Evolutionary conservation across 148 eudicot species (phyloP).

Genomic region (Linanthus parryae): DNA sequence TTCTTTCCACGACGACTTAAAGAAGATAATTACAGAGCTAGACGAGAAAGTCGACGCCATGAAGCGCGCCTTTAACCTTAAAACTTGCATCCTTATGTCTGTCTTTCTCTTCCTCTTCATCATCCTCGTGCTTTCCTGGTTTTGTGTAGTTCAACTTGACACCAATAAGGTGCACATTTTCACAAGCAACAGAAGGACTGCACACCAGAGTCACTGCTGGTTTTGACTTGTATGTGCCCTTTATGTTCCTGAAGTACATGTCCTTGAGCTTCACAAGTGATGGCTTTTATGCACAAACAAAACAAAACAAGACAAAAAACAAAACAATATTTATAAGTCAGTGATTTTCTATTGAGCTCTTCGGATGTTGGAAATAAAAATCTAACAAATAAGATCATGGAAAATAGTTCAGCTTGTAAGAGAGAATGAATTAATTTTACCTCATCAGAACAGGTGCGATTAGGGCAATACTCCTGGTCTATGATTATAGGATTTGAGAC

Average conservation of each 20-base stretch:
- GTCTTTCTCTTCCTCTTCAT: too few relatives aligned
- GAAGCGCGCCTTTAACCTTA: background rate
- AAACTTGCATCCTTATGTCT: background rate
- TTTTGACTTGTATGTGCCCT: constrained; percentile 11
- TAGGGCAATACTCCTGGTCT: constrained; percentile 44
- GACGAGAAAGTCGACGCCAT: background rate
- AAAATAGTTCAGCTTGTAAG: too few relatives aligned
- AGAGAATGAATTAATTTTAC: too few relatives aligned
- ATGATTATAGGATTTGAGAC: constrained; percentile 37
- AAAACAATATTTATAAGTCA: too few relatives aligned
- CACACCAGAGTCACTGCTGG: constrained; percentile 4
- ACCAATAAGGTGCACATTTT: background rate
- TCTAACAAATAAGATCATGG: too few relatives aligned
- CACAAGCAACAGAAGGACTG: constrained; percentile 9
- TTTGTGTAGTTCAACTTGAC: background rate
- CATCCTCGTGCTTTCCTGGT: too few relatives aligned
- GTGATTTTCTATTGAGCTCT: background rate
- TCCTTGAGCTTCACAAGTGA: constrained; percentile 9
- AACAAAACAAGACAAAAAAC: too few relatives aligned
- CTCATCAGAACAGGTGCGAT: too few relatives aligned
- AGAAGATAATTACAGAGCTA: too few relatives aligned
- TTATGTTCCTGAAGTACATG: constrained; percentile 14
- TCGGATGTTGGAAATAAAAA: background rate
- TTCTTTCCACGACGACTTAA: too few relatives aligned
- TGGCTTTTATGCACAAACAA: constrained; percentile 1